These are phyloP conservation scores for Thermomyces lanuginosus DNA, from an alignment of 2,329 filamentous ascomycete species.

Conservation along the genomic window DNA sequence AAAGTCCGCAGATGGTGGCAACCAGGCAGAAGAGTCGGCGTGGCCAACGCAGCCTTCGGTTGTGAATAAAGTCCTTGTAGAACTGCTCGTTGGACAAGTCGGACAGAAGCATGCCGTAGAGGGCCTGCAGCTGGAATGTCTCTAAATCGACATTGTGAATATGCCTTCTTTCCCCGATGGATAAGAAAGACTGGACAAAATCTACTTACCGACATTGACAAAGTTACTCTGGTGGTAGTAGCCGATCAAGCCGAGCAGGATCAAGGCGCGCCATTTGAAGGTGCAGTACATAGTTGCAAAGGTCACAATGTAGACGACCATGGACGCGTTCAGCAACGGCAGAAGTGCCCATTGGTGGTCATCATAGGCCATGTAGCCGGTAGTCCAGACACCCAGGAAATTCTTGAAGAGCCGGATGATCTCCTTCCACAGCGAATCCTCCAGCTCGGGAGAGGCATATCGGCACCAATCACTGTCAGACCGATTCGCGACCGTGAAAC, in stretches of 20 bases:
- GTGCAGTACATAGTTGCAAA: conserved; percentile 30
- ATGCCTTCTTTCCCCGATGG: background rate
- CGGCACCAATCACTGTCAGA: conserved; percentile 38
- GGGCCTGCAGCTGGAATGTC: conserved; percentile 38
- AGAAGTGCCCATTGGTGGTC: conserved; percentile 41
- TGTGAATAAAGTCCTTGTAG: conserved; percentile 31
- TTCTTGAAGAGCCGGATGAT: conserved; percentile 29
- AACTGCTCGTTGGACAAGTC: conserved; percentile 33
- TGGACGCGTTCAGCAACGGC: conserved; percentile 34
- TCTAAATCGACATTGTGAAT: conserved; percentile 19
- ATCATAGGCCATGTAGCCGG: conserved; percentile 36
- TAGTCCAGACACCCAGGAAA: conserved; percentile 36
- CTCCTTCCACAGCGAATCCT: conserved; percentile 30
- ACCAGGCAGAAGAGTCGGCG: conserved; percentile 23
- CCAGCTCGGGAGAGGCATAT: conserved; percentile 31
- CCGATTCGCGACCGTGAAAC: conserved; percentile 31
- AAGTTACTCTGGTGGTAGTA: conserved; percentile 35
- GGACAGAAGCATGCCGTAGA: conserved; percentile 37
- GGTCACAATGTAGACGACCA: conserved; percentile 35
- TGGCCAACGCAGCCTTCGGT: conserved; percentile 19
- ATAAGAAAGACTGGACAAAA: background rate
- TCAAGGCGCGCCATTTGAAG: conserved; percentile 31
- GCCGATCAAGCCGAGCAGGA: conserved; percentile 30
- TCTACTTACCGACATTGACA: conserved; percentile 30
- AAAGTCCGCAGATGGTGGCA: conserved; percentile 30